These are phyloP conservation scores for Pichia sp. DNA, from an alignment of 1,139 yeast genomes.

Conservation along the genomic window DNA sequence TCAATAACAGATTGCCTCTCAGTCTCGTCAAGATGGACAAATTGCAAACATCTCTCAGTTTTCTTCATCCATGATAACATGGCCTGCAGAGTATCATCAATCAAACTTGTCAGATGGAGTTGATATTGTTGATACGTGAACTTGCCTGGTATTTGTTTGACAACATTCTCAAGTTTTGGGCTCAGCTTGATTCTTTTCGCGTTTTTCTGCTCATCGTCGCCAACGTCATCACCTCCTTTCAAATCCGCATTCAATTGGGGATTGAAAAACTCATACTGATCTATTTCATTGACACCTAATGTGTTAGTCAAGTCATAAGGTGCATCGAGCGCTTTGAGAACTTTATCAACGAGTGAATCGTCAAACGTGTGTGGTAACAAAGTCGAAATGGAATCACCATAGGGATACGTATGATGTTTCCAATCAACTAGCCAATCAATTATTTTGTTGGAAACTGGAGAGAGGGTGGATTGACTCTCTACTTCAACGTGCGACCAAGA, in stretches of 20 bases:
- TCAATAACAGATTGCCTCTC: conserved; percentile 45
- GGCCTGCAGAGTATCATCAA: conserved; percentile 15
- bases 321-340: background rate
- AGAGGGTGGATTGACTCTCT: conserved; percentile 3
- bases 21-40: conserved; percentile 38
- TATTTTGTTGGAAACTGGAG: conserved; percentile 6
- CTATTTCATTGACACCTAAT: conserved; percentile 11
- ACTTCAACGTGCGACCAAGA: conserved; percentile 5
- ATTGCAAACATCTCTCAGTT: conserved; percentile 27
- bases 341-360: conserved; percentile 7
- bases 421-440: conserved; percentile 13
- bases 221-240: background rate
- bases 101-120: conserved; percentile 15
- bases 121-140: conserved; percentile 22
- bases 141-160: conserved; percentile 4
- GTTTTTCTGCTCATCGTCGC: background rate
- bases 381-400: conserved; percentile 3
- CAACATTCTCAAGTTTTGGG: background rate
- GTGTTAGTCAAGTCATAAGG: conserved; percentile 8
- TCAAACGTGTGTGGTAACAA: conserved; percentile 16
- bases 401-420: conserved; percentile 5
- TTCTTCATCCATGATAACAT: conserved; percentile 29
- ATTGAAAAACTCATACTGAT: conserved; percentile 1
- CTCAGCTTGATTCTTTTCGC: conserved; percentile 11
- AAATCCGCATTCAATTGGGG: background rate